Conservation (phyloP, 2,329 filamentous ascomycete species). For the Teratosphaeria destructans region DNA sequence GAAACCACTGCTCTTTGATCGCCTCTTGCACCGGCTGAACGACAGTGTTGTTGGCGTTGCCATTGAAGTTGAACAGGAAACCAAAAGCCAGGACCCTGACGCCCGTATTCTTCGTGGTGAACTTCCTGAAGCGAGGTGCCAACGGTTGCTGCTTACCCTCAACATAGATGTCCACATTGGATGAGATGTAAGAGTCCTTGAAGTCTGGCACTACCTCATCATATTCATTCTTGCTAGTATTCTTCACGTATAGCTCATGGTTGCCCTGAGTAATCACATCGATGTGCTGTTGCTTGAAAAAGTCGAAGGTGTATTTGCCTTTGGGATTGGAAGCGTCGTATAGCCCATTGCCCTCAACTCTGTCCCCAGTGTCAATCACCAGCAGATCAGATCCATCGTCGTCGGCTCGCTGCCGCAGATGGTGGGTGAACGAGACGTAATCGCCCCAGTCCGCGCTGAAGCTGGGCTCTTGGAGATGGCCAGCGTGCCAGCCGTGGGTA, state of each 20-base stretch:
- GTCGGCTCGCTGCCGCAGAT: slow-evolving; percentile 71
- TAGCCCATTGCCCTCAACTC: slow-evolving; percentile 86
- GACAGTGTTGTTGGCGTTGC: slow-evolving; percentile 81
- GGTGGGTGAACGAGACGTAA: slow-evolving; percentile 83
- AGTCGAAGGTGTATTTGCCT: slow-evolving; percentile 78
- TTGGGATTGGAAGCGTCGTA: slow-evolving; percentile 86
- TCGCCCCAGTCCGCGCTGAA: slow-evolving; percentile 98
- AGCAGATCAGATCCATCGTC: slow-evolving; percentile 70
- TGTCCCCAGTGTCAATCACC: slow-evolving; percentile 91
- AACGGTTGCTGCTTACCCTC: slow-evolving; percentile 61
- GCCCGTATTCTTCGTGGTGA: slow-evolving; percentile 81
- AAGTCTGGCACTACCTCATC: slow-evolving; percentile 74
- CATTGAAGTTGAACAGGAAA: slow-evolving; percentile 87
- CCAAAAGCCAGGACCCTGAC: slow-evolving; percentile 81
- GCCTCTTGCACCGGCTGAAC: slow-evolving; percentile 72
- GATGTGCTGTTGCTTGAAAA: slow-evolving; percentile 70
- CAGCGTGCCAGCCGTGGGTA: slow-evolving; percentile 90
- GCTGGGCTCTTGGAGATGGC: slow-evolving; percentile 83
- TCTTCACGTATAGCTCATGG: slow-evolving; percentile 82
- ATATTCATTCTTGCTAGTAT: slow-evolving; percentile 69
- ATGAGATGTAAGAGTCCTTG: slow-evolving; percentile 70
- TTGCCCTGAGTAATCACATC: slow-evolving; percentile 84
- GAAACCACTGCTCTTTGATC: slow-evolving; percentile 80
- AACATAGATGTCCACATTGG: slow-evolving; percentile 80
- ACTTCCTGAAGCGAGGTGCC: slow-evolving; percentile 74